Evolutionary conservation across 306 rosid species (phyloP).

Genomic region (Vicia faba): DNA sequence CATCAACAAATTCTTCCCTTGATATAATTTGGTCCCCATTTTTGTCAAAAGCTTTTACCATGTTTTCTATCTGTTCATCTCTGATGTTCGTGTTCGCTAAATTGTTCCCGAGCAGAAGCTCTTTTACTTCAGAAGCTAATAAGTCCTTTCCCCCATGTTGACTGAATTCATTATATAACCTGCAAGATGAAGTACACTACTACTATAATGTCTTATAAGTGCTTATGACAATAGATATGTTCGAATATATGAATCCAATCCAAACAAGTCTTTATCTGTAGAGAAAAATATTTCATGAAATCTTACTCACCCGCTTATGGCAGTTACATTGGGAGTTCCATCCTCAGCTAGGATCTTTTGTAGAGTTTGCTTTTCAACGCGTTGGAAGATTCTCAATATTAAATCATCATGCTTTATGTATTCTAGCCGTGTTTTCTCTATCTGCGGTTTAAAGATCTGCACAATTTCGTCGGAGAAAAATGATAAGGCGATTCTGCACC

Average conservation of each 20-base stretch:
- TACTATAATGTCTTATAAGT: too few relatives aligned
- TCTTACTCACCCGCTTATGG: conserved; percentile 49
- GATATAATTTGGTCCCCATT: conserved; percentile 52
- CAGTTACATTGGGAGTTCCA: conserved; percentile 51
- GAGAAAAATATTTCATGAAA: not conserved
- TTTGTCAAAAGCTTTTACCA: conserved; percentile 53
- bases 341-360: conserved; percentile 51
- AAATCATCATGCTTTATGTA: conserved; percentile 48
- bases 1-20: conserved; percentile 59
- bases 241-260: too few relatives aligned
- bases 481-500: not conserved
- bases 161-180: conserved; percentile 55
- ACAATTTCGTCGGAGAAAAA: conserved; percentile 17
- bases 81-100: conserved; percentile 33
- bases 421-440: conserved; percentile 53
- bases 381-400: conserved; percentile 50
- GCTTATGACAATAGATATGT: too few relatives aligned
- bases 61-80: conserved; percentile 46
- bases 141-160: conserved; percentile 44
- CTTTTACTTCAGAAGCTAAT: conserved; percentile 46
- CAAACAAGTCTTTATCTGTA: not conserved
- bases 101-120: conserved; percentile 44
- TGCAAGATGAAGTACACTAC: conserved; percentile 23
- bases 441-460: conserved; percentile 52
- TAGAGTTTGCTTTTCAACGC: conserved; percentile 53